Conservation (phyloP, 768 basidiomycete genomes). For the Leccinum variicolor region DNA sequence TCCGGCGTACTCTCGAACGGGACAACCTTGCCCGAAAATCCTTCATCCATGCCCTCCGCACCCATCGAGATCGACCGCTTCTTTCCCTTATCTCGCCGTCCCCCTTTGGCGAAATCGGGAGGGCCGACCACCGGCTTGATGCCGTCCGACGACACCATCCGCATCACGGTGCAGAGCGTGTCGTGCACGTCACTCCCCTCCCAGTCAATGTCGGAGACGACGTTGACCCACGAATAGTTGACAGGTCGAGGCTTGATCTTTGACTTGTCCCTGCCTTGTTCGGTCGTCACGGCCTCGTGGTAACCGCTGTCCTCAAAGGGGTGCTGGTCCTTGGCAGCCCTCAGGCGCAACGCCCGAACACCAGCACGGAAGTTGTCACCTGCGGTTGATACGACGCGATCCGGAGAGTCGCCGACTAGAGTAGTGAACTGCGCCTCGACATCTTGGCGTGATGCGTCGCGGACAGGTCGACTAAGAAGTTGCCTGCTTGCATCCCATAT, state of each 20-base stretch:
- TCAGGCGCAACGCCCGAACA: slow-evolving; percentile 52
- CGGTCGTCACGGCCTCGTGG: slow-evolving; percentile 17
- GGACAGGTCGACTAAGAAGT: slow-evolving; percentile 44
- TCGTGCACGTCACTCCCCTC: slow-evolving; percentile 74
- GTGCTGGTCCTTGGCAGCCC: slow-evolving; percentile 27
- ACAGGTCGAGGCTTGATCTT: slow-evolving; percentile 44
- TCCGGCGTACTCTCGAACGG: slow-evolving; percentile 36
- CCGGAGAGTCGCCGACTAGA: slow-evolving; percentile 67
- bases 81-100: slow-evolving; percentile 29
- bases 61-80: slow-evolving; percentile 8
- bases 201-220: slow-evolving; percentile 78
- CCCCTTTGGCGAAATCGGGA: slow-evolving; percentile 19
- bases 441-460: slow-evolving; percentile 28
- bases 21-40: slow-evolving; percentile 25
- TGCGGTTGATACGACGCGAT: slow-evolving; percentile 62
- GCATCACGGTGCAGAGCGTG: slow-evolving; percentile 39
- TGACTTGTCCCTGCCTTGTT: slow-evolving; percentile 24
- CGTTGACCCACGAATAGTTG: slow-evolving; percentile 80
- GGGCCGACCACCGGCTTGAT: slow-evolving; percentile 26
- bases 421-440: slow-evolving; percentile 67
- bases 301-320: slow-evolving; percentile 25
- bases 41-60: slow-evolving; percentile 18
- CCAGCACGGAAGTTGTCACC: slow-evolving; percentile 74
- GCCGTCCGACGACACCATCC: slow-evolving; percentile 34
- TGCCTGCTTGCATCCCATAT: slow-evolving; percentile 73